These are phyloP conservation scores for Suillus paluster DNA, from an alignment of 768 basidiomycete species.

Conservation along the genomic window DNA sequence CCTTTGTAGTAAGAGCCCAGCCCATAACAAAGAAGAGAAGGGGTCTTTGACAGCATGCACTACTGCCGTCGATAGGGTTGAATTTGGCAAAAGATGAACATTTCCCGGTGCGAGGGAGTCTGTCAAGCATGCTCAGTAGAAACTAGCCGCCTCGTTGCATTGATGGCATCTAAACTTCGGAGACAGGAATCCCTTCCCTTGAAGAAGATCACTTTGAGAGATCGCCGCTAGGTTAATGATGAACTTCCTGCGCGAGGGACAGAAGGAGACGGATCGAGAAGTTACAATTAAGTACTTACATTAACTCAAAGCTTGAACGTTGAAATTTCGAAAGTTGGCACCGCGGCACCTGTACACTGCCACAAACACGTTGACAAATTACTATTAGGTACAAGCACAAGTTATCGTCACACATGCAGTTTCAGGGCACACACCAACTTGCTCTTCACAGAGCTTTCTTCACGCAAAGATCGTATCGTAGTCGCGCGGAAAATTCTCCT, in stretches of 20 bases:
- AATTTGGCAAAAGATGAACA: constrained; percentile 17
- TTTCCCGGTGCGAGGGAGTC: constrained; percentile 14
- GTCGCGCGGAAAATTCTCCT: constrained; percentile 11
- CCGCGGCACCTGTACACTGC: constrained; percentile 4
- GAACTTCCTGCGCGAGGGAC: constrained; percentile 12
- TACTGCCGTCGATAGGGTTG: constrained; percentile 16
- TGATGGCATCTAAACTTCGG: constrained; percentile 17
- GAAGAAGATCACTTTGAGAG: constrained; percentile 35
- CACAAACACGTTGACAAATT: constrained; percentile 9
- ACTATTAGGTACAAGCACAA: constrained; percentile 3
- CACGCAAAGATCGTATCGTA: constrained; percentile 10
- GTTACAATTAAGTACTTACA: constrained; percentile 5
- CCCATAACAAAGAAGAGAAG: constrained; percentile 32
- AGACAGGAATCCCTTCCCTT: constrained; percentile 6
- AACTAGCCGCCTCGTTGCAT: constrained; percentile 18
- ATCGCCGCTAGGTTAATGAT: constrained; percentile 33
- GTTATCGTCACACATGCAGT: constrained; percentile 8
- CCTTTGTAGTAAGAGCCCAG: constrained; percentile 28
- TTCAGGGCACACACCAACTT: constrained; percentile 9
- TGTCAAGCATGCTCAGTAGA: not conserved
- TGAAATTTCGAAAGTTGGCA: constrained; percentile 1
- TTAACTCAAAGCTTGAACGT: not conserved
- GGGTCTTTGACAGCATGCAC: constrained; percentile 12
- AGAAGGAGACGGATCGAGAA: constrained; percentile 12
- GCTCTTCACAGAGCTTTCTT: constrained; percentile 2